Evolutionary conservation across 2,329 filamentous ascomycete genomes (phyloP), one percentile per base, ranked within the genome.

Genomic region (Fusarium begoniae): DNA sequence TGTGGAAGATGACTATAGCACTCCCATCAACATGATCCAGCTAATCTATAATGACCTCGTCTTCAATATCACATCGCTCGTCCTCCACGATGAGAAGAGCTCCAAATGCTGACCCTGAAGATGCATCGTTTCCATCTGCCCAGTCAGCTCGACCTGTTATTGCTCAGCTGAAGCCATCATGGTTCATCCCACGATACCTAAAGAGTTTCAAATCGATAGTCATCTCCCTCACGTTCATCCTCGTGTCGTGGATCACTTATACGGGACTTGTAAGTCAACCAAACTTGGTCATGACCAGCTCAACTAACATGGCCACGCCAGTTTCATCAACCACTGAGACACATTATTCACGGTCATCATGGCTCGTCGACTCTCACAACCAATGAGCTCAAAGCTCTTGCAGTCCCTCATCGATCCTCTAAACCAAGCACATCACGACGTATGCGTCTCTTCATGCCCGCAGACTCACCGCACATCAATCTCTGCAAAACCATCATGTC

Each of bases 401-500:
- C 45, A 1, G 18, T 64, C 2, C 75, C 74, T 37, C 37, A n/a
- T 10, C 37, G 44, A 17, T 22, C 28, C 6, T 26, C 50, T 12
- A 47, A 59, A 15, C 18, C 51, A 24, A 75, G 45, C 48, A 45
- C 69, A n/a, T 60, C 74, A 2, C 79, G 79, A 2, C 80, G 73
- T 2, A 72, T 84, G 17, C 80, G 79, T n/a, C 68, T 84, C 58
- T 83, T 84, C 70, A 82, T 84, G 81, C 79, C 81, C 6, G 82
- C 82, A 17, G 81, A 83, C 59, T 78, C 77, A 4, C 80, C 82
- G 8, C 75, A 79, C 58, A 77, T 83, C 40, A 82, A 82, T 59
- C 78, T 84, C 17, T 84, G 82, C 80, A 84, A 83, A 58, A 79
- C 80, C 32, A 73, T 82, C 63, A 82, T 83, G 80, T 83, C 81